Percentiles rank a stretch among this genome's conserved stretches.
Conservation (phyloP, 495 filamentous ascomycete genomes). For the Amniculicola lignicola region DNA sequence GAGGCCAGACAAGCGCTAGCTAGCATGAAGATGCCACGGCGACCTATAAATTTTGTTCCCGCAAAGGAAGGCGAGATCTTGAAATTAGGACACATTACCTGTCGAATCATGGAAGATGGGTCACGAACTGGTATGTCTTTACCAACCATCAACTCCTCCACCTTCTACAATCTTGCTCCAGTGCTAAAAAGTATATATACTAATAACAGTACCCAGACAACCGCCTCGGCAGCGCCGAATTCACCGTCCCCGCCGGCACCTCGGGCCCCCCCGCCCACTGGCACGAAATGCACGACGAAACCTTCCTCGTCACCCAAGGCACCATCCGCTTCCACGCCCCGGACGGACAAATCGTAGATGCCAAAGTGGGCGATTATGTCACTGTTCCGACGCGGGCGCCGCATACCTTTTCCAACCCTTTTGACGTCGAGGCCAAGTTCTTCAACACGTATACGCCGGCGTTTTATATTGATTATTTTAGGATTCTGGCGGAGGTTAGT, state of each 20-base stretch:
- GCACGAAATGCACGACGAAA: constrained; percentile 56
- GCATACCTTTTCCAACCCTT: constrained; percentile 55
- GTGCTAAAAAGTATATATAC: too few species aligned
- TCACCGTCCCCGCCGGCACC: constrained; percentile 48
- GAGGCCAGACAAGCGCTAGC: constrained; percentile 24
- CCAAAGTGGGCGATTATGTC: constrained; percentile 51
- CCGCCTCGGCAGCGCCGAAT: constrained; percentile 48
- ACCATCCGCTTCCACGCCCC: constrained; percentile 46
- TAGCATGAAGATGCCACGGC: constrained; percentile 37
- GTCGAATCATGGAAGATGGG: constrained; percentile 49
- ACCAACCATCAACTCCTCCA: not conserved
- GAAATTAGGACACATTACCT: constrained; percentile 42
- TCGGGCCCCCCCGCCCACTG: constrained; percentile 48
- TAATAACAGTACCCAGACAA: constrained; percentile 46
- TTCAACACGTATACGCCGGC: constrained; percentile 56
- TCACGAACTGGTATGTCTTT: constrained; percentile 38
- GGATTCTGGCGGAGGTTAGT: constrained; percentile 43
- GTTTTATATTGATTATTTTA: constrained; percentile 53
- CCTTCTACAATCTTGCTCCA: too few species aligned
- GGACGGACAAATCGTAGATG: constrained; percentile 44
- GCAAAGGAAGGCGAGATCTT: constrained; percentile 42
- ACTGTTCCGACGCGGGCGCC: constrained; percentile 51
- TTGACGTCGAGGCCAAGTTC: constrained; percentile 52
- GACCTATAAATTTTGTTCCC: constrained; percentile 43
- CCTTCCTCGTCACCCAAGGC: constrained; percentile 54